Base-by-base conservation (phyloP, 208 protist genomes). In the Crithidia bombi region DNA sequence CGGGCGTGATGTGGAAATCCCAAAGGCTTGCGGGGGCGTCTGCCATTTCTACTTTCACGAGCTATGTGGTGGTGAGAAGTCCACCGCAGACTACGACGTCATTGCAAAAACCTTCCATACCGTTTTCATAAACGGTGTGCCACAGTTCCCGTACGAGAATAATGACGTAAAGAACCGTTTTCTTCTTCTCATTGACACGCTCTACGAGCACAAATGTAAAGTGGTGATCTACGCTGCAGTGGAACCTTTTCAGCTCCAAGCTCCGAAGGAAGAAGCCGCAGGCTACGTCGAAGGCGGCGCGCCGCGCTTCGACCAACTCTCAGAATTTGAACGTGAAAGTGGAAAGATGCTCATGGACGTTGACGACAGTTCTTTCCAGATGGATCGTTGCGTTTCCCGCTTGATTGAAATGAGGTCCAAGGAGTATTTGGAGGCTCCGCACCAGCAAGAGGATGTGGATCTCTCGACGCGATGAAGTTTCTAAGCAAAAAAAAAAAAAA, bases 71-170 rank as follows among this genome's bases (percentile, higher is more conserved):
- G 78, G 65, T 5, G 80, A 74, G 11, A 81, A 88, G 68, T 93
- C 87, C 10, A 82, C 86, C 14, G 91, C 91, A 4, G 93, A 97
- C 67, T 97, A 89, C 79, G 76, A 85, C 33, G 79, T 93, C 0
- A 94, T 97, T 38, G 90, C 90, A 19, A 83, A 83, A 28, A 89
- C 87, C 12, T 97, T 94, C 73, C 82, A 97, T 66, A 96, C 93
- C 0, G 56, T 96, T 3, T 95, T 96, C 69, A 86, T 97, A 65
- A 85, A 94, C 38, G 85, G 88, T 30, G 82, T 97, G 0, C 90
- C 89, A 7, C 85, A 85, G 26, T 94, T 94, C 43, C 43, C 87
- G 10, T 92, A 91, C 65, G 70, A 93, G 26, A 82, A 64, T 52
- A 91, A 64, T 49, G 90, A 96, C 54, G 82, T 94, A 23, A 95